These are phyloP conservation scores for Penicillium sp. DNA, from an alignment of 2,329 filamentous ascomycete species.

Conservation along the genomic window DNA sequence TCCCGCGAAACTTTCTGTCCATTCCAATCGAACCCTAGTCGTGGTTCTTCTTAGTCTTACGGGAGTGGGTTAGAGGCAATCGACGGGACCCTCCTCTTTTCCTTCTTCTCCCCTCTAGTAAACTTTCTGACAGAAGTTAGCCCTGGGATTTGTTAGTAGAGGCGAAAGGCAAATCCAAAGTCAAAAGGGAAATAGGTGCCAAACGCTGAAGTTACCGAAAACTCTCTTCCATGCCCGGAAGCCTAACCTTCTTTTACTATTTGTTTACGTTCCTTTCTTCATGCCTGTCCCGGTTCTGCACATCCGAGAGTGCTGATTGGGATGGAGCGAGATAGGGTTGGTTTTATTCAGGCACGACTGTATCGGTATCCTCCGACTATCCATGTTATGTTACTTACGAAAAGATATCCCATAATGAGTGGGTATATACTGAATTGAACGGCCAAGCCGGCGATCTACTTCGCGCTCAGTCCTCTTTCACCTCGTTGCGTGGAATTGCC, in stretches of 20 bases:
- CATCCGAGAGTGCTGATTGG: slow-evolving; percentile 18
- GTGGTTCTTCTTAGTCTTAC: neutral
- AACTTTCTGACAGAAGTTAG: neutral
- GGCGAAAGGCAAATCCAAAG: slow-evolving; percentile 4
- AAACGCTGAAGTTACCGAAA: slow-evolving; percentile 21
- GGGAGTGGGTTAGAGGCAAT: neutral
- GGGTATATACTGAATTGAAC: neutral
- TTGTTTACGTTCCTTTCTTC: slow-evolving; percentile 5
- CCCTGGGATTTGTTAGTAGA: neutral
- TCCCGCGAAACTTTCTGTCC: slow-evolving; percentile 34
- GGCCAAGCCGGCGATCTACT: slow-evolving; percentile 4
- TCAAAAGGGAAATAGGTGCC: too few species aligned
- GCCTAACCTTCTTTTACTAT: slow-evolving; percentile 18
- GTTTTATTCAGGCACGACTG: neutral
- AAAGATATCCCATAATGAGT: too few species aligned
- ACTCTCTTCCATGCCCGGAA: slow-evolving; percentile 19
- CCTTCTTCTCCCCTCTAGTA: slow-evolving; percentile 16
- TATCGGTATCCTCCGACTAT: neutral
- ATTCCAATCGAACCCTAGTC: slow-evolving; percentile 25
- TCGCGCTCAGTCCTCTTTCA: slow-evolving; percentile 5
- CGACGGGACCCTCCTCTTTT: slow-evolving; percentile 21
- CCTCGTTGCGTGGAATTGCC: neutral
- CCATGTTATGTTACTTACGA: too few species aligned
- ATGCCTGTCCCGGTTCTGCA: slow-evolving; percentile 13
- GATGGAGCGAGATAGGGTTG: neutral